These are phyloP conservation scores for Tolypocladium amazonense DNA, from an alignment of 2,329 filamentous ascomycete genomes.

Conservation along the genomic window DNA sequence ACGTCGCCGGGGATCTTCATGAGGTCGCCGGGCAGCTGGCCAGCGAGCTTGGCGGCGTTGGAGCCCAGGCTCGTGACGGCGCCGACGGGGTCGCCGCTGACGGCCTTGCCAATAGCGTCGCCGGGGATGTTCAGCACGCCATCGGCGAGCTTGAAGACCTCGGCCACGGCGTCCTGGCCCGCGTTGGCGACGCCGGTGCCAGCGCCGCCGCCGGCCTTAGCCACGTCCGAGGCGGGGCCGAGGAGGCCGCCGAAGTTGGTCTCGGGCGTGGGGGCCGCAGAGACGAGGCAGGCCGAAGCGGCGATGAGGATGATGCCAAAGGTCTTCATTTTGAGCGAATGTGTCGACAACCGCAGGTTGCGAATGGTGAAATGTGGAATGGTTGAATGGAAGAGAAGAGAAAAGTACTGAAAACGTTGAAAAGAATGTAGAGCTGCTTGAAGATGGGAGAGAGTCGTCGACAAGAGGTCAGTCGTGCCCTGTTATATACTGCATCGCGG, in stretches of 20 bases:
- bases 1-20: background rate
- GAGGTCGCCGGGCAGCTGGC: background rate
- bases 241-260: background rate
- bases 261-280: background rate
- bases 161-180: conserved; percentile 3
- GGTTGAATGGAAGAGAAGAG: background rate
- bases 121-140: conserved; percentile 7
- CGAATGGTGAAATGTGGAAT: background rate
- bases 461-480: background rate
- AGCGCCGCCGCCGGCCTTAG: background rate
- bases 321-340: background rate
- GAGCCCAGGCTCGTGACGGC: background rate
- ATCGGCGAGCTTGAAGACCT: conserved; percentile 7
- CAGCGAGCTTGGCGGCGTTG: background rate
- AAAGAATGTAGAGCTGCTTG: background rate
- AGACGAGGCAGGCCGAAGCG: background rate
- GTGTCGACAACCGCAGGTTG: background rate
- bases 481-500: background rate
- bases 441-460: too few species aligned
- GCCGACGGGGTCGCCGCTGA: background rate
- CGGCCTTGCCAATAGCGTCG: conserved; percentile 2
- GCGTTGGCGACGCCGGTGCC: conserved; percentile 5
- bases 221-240: background rate
- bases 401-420: background rate
- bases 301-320: background rate